Evolutionary conservation across 2,329 filamentous ascomycete genomes (phyloP).

Genomic region (Fusarium continuum): DNA sequence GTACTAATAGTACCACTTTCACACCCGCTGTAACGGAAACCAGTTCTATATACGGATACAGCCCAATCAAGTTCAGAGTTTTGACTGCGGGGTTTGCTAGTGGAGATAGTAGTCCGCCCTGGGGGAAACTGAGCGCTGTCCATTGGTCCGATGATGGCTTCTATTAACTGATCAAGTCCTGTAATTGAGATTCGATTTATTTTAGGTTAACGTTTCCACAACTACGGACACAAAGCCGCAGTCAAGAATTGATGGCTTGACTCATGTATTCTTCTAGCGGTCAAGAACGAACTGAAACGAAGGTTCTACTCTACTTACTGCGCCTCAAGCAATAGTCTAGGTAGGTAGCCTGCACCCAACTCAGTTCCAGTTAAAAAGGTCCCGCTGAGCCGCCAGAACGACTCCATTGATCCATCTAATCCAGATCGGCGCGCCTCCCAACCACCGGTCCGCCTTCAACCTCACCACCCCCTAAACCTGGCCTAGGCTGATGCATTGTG

Average conservation of each 20-base stretch:
- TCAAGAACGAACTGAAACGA: neutral
- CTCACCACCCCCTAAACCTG: slow-evolving; percentile 1
- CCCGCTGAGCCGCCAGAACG: slow-evolving; percentile 32
- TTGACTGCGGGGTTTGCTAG: slow-evolving; percentile 41
- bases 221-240: neutral
- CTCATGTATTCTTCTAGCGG: slow-evolving; percentile 5
- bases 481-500: slow-evolving; percentile 26
- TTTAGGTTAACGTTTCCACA: neutral
- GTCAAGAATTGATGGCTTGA: neutral
- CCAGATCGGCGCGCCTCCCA: slow-evolving; percentile 1
- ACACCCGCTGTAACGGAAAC: slow-evolving; percentile 3
- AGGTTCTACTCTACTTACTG: neutral
- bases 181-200: neutral
- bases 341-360: neutral
- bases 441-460: slow-evolving; percentile 7
- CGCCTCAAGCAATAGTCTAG: slow-evolving; percentile 13
- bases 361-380: slow-evolving; percentile 10
- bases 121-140: slow-evolving; percentile 34
- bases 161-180: slow-evolving; percentile 19
- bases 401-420: slow-evolving; percentile 26
- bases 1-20: slow-evolving; percentile 1
- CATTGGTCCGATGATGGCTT: slow-evolving; percentile 40
- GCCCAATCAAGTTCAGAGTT: slow-evolving; percentile 24
- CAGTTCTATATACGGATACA: too few species aligned
- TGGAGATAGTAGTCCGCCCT: slow-evolving; percentile 20